phyloP scores from a whole-genome alignment of 2,329 filamentous ascomycete species.

The Cadophora sp. region DNA sequence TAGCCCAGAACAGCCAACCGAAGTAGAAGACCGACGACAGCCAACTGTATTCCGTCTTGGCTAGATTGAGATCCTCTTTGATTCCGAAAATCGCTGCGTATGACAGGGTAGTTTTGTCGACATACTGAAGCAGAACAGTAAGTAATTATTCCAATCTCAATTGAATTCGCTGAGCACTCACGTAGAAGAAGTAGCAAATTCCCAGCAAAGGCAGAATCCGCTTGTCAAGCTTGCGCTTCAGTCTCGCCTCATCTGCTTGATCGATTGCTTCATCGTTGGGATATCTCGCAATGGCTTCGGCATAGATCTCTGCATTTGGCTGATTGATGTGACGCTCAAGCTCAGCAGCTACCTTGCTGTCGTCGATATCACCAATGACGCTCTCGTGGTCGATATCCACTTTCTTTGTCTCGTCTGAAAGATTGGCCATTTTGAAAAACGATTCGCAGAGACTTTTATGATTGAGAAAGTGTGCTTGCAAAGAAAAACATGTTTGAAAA shows the following conservation, averaged over 20 bases:
- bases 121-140: neutral
- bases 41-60: constrained; percentile 58
- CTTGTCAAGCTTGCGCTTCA: constrained; percentile 62
- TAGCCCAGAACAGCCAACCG: constrained; percentile 17
- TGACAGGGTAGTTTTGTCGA: constrained; percentile 52
- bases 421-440: neutral
- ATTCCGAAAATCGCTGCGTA: constrained; percentile 66
- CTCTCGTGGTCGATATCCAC: constrained; percentile 1
- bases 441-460: neutral
- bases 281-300: constrained; percentile 7
- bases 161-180: neutral
- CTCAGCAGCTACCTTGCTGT: neutral
- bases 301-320: constrained; percentile 9
- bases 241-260: constrained; percentile 50
- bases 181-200: constrained; percentile 55
- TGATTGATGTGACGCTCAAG: constrained; percentile 6
- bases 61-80: constrained; percentile 57
- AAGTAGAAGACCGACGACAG: constrained; percentile 37
- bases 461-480: neutral
- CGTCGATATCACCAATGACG: neutral
- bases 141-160: neutral
- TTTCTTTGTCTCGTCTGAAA: neutral
- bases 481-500: neutral
- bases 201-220: constrained; percentile 63
- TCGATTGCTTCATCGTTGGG: constrained; percentile 13